Conservation (phyloP, 371 early-diverging fungal species). For the Mucor irregularis region DNA sequence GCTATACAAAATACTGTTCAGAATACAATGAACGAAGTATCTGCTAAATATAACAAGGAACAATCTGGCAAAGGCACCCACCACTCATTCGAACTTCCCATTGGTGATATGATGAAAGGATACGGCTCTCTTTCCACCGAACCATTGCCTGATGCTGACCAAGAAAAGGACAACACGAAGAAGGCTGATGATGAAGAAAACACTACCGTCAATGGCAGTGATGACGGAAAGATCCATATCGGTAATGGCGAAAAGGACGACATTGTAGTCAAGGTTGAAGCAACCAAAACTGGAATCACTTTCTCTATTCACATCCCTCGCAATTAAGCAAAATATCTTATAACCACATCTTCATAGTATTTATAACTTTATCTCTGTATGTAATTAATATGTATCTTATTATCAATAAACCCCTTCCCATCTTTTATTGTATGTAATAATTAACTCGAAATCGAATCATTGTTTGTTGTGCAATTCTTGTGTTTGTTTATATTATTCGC, state of each 20-base stretch:
- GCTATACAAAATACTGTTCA: constrained; percentile 4
- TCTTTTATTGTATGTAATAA: too few relatives aligned
- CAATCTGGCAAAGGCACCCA: constrained; percentile 7
- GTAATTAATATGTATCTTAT: neutral
- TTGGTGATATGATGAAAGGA: constrained; percentile 18
- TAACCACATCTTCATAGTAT: neutral
- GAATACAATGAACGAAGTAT: constrained; percentile 7
- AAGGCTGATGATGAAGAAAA: constrained; percentile 13
- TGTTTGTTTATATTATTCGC: too few relatives aligned
- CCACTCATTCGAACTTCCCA: constrained; percentile 25
- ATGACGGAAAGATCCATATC: constrained; percentile 3
- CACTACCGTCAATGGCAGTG: constrained; percentile 3
- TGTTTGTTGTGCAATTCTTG: too few relatives aligned
- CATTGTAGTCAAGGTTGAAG: constrained; percentile 33
- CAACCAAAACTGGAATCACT: constrained; percentile 29
- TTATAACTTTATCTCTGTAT: neutral
- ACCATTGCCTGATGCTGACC: neutral
- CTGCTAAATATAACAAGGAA: constrained; percentile 6
- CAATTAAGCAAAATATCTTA: constrained; percentile 2
- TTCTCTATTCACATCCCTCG: constrained; percentile 32
- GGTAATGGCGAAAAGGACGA: constrained; percentile 25
- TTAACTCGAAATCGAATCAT: too few relatives aligned
- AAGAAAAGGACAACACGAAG: neutral
- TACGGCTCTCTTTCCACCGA: constrained; percentile 13
- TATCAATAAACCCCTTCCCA: too few relatives aligned